These are phyloP conservation scores for Saururus chinensis DNA, from an alignment of 164 flowering plant species.

Conservation along the genomic window DNA sequence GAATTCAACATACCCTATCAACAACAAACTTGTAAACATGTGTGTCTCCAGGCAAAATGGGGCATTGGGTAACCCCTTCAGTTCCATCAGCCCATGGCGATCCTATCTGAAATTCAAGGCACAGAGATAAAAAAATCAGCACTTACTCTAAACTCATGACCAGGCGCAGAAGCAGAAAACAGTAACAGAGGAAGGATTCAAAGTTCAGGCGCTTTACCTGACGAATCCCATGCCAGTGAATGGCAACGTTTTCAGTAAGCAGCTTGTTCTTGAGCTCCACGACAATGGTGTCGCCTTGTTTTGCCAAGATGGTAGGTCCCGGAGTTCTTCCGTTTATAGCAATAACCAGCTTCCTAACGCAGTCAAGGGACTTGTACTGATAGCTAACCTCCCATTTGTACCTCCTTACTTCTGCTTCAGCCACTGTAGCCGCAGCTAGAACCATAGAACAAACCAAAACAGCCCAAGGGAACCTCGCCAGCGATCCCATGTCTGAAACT, in stretches of 20 bases:
- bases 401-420: slow-evolving; percentile 36
- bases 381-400: slow-evolving; percentile 78
- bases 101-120: slow-evolving; percentile 34
- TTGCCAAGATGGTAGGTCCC: slow-evolving; percentile 67
- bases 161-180: neutral
- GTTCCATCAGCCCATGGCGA: slow-evolving; percentile 93
- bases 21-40: slow-evolving; percentile 64
- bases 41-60: slow-evolving; percentile 66
- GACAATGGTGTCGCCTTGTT: slow-evolving; percentile 62
- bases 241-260: slow-evolving; percentile 65
- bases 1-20: slow-evolving; percentile 47
- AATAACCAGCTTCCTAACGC: slow-evolving; percentile 50
- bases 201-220: slow-evolving; percentile 31
- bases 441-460: neutral
- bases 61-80: slow-evolving; percentile 87
- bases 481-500: neutral
- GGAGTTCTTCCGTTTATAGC: slow-evolving; percentile 66
- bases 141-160: neutral
- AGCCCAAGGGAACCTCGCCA: neutral
- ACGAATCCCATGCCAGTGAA: slow-evolving; percentile 96
- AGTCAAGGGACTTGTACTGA: slow-evolving; percentile 68
- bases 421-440: slow-evolving; percentile 5
- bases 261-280: slow-evolving; percentile 72
- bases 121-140: neutral
- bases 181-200: no score